phyloP scores from a whole-genome alignment of 805 yeast species.

The Phaffomyces thermotolerans region DNA sequence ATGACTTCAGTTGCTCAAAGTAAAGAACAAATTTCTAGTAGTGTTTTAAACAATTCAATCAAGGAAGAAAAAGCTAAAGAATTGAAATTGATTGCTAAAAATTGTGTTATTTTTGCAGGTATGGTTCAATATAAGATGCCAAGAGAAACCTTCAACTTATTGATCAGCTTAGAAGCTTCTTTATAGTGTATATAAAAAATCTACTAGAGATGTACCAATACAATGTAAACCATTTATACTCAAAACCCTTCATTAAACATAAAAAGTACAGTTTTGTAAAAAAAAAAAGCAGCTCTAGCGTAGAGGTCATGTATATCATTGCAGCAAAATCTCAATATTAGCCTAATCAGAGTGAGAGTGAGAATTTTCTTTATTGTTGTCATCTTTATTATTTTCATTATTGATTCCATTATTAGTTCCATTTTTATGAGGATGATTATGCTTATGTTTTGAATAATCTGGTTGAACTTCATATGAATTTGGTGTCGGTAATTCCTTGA shows the following conservation, averaged over 20 bases:
- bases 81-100: constrained; percentile 61
- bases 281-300: background rate
- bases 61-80: constrained; percentile 48
- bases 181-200: constrained; percentile 12
- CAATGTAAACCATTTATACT: background rate
- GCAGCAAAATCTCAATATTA: too few relatives aligned
- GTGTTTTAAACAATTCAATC: constrained; percentile 38
- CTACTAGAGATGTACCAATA: too few relatives aligned
- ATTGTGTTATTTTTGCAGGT: constrained; percentile 92
- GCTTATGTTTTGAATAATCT: constrained; percentile 31
- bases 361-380: background rate
- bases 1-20: constrained; percentile 70
- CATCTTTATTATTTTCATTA: background rate
- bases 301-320: background rate
- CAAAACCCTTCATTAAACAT: background rate
- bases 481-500: constrained; percentile 36
- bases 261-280: background rate
- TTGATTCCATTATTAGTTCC: background rate
- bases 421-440: constrained; percentile 6
- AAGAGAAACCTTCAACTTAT: constrained; percentile 63
- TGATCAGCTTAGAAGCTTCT: constrained; percentile 54
- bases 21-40: constrained; percentile 32
- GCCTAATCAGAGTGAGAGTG: background rate
- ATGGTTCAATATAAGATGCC: constrained; percentile 93
- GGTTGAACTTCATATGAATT: constrained; percentile 93